Conservation (phyloP, 23 red algal genomes). For the Cyanidiococcus yangmingshanensis region DNA sequence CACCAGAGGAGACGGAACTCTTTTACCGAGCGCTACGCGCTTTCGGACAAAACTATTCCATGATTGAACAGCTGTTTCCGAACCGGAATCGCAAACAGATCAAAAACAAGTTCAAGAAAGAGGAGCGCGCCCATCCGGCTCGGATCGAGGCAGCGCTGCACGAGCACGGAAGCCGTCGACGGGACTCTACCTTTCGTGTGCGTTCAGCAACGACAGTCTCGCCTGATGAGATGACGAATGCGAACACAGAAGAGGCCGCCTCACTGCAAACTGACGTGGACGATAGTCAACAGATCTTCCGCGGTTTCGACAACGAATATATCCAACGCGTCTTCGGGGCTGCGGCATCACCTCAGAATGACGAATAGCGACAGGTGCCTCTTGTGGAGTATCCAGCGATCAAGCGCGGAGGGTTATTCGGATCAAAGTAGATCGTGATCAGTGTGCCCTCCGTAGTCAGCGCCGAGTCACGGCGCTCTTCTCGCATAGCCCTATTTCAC, state of each 20-base stretch:
- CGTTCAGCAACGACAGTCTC: not conserved
- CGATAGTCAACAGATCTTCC: not conserved
- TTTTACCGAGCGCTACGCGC: slow-evolving; percentile 60
- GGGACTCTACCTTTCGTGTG: not conserved
- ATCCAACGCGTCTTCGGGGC: slow-evolving; percentile 10
- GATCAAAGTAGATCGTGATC: not conserved
- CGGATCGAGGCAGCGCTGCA: slow-evolving; percentile 43
- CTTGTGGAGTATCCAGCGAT: not conserved
- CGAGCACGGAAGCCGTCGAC: not conserved
- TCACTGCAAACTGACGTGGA: not conserved
- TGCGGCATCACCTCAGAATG: not conserved
- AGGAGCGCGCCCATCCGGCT: slow-evolving; percentile 50
- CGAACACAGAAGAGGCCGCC: not conserved
- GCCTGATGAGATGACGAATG: not conserved
- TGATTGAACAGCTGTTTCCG: slow-evolving; percentile 63
- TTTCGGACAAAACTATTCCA: slow-evolving; percentile 81
- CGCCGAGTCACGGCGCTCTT: not conserved
- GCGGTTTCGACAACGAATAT: not conserved
- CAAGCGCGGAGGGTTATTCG: not conserved
- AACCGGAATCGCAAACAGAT: slow-evolving; percentile 57
- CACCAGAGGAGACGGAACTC: slow-evolving; percentile 46
- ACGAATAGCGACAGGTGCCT: not conserved
- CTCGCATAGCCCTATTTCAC: too few relatives aligned
- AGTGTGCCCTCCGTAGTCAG: not conserved
- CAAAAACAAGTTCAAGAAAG: slow-evolving; percentile 93